Percentiles rank a stretch among this genome's conserved stretches.
Conservation (phyloP, 2,329 filamentous ascomycete species). For the Colletotrichum graminicola region DNA sequence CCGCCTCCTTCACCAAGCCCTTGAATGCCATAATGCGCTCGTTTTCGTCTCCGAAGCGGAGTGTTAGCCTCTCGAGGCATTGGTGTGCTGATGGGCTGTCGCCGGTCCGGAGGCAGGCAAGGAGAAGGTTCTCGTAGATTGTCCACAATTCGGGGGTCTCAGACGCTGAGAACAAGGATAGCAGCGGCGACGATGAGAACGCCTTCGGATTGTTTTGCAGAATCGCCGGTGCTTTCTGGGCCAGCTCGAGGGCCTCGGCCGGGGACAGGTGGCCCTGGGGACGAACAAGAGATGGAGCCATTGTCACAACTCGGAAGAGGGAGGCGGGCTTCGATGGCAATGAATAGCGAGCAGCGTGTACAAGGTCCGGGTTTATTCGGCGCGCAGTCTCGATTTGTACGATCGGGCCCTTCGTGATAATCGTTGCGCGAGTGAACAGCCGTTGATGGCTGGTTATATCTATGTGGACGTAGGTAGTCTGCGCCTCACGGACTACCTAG, state of each 20-base stretch:
- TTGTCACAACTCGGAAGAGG: slow-evolving; percentile 45
- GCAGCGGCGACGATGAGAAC: slow-evolving; percentile 66
- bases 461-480: background rate
- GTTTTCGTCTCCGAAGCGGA: slow-evolving; percentile 86
- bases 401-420: background rate
- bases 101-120: slow-evolving; percentile 85
- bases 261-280: slow-evolving; percentile 69
- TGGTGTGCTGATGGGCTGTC: slow-evolving; percentile 82
- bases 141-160: slow-evolving; percentile 88
- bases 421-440: background rate
- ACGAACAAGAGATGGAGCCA: slow-evolving; percentile 67
- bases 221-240: slow-evolving; percentile 71
- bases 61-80: slow-evolving; percentile 80
- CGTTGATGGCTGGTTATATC: slow-evolving; percentile 4
- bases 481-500: background rate
- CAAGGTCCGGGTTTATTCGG: background rate
- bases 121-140: slow-evolving; percentile 86
- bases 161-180: slow-evolving; percentile 65
- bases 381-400: background rate
- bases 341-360: background rate
- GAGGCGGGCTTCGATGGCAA: background rate
- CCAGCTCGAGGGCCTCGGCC: slow-evolving; percentile 66
- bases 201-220: slow-evolving; percentile 66
- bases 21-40: slow-evolving; percentile 87
- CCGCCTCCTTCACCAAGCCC: slow-evolving; percentile 87